phyloP scores from a whole-genome alignment of 345 rosid genomes.

The Ceriops zippeliana region DNA sequence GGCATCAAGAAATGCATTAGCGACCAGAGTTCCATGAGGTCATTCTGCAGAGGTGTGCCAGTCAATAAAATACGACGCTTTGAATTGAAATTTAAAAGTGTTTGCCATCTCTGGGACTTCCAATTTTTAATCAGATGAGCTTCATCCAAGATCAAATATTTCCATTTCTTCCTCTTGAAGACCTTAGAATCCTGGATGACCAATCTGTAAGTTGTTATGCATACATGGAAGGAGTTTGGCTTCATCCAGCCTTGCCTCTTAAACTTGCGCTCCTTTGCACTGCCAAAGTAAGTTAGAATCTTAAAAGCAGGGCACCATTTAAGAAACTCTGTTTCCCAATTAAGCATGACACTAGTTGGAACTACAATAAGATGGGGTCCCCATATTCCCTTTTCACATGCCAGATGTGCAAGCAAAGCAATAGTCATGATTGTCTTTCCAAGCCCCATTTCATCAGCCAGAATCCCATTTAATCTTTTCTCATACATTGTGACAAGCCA shows the following conservation, averaged over 20 bases:
- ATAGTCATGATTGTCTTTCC: constrained; percentile 99
- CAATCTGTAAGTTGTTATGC: constrained; percentile 95
- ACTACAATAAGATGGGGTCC: constrained; percentile 99
- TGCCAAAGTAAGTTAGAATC: constrained; percentile 97
- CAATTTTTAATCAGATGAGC: constrained; percentile 99
- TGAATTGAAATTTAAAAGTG: constrained; percentile 94
- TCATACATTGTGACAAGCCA: constrained; percentile 99
- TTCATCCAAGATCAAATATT: constrained; percentile 96
- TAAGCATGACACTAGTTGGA: constrained; percentile 99
- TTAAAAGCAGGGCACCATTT: constrained; percentile 99
- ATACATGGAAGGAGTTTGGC: constrained; percentile 86
- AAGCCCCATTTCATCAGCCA: constrained; percentile 99
- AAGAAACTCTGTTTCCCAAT: constrained; percentile 99
- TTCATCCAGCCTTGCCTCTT: constrained; percentile 99
- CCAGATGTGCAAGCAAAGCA: constrained; percentile 95
- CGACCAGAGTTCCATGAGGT: constrained; percentile 99
- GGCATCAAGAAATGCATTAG: constrained; percentile 99
- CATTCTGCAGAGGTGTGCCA: constrained; percentile 98
- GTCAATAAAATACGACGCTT: constrained; percentile 92
- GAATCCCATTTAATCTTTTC: constrained; percentile 92
- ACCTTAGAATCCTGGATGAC: constrained; percentile 95
- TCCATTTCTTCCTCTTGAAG: constrained; percentile 99
- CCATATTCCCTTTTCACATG: constrained; percentile 99
- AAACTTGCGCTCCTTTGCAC: constrained; percentile 92
- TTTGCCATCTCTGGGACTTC: constrained; percentile 99